Conservation (phyloP, 495 filamentous ascomycete genomes). For the Penicillium robsamsonii region DNA sequence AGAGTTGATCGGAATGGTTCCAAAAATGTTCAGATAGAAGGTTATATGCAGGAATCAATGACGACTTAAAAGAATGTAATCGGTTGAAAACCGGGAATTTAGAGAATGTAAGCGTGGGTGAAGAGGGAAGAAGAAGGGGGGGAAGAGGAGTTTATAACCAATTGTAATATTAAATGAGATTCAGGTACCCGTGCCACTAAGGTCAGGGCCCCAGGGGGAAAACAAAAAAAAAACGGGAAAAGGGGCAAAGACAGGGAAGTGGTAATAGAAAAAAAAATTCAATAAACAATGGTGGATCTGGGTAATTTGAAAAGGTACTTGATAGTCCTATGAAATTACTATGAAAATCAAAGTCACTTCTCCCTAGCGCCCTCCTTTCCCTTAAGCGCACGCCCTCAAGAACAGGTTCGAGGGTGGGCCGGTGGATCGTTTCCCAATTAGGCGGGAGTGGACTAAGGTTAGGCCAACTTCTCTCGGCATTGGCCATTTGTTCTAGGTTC, state of each 20-base stretch:
- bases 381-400: conserved; percentile 1
- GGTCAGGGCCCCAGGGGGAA: background rate
- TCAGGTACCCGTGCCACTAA: conserved; percentile 31
- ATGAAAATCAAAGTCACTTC: conserved; percentile 1
- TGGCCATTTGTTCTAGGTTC: conserved; percentile 13
- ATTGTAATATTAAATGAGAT: conserved; percentile 12
- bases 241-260: conserved; percentile 8
- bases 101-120: conserved; percentile 28
- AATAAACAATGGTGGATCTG: background rate
- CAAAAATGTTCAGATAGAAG: conserved; percentile 23
- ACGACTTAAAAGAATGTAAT: conserved; percentile 53
- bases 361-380: conserved; percentile 7
- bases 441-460: conserved; percentile 10
- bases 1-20: conserved; percentile 16
- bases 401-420: conserved; percentile 4
- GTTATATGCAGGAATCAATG: conserved; percentile 23
- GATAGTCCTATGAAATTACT: background rate
- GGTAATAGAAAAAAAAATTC: conserved; percentile 10
- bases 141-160: conserved; percentile 17
- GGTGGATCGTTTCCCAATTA: conserved; percentile 19
- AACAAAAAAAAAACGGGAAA: conserved; percentile 10
- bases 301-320: background rate
- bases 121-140: conserved; percentile 14
- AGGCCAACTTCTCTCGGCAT: conserved; percentile 8
- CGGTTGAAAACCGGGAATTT: conserved; percentile 40